Evolutionary conservation across 139 green algal genomes (phyloP), one percentile per base, ranked within the genome.

Genomic region (Auxenochlorella pyrenoidosa): DNA sequence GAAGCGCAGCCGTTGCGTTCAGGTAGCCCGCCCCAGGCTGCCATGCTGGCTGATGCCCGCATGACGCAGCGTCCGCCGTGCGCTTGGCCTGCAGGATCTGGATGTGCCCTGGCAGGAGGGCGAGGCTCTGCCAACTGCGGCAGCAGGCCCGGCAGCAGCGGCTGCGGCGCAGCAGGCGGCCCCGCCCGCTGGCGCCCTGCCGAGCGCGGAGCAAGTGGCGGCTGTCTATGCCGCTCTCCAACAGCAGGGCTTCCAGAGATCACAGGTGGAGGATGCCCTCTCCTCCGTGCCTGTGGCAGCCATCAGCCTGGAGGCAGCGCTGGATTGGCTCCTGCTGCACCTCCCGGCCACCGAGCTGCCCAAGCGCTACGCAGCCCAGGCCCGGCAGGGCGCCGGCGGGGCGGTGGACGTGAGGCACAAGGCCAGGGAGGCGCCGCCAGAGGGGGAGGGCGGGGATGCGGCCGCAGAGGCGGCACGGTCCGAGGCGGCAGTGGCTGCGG

Each of bases 281-380:
- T 34, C 44, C 38, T 63, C 72, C 34, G n/a, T 86, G 70, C 87
- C 88, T 22, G 26, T 72, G 28, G 40, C 82, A n/a, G 47, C 73
- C 2, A 66, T 90, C 41, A 89, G 47, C 36, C 28, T 83, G 58
- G 79, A 87, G 30, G 77, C 86, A 0, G 90, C 88, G 1, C 87
- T 98, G 44, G 95, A 98, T 81, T 98, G 96, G 96, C 93, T 98
- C 18, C 96, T 95, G 87, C 79, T 97, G 3, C 81, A 96, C 83
- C 78, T 97, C n/a, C 88, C 92, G 4, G 68, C 91, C 2, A 68
- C 63, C 3, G 86, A 96, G 68, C 90, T 98, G 83, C 96, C 84
- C 38, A 71, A 38, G 73, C 73, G 75, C 58, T 83, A 83, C 6
- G 84, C 73, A 13, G 40, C 13, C 2, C 58, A 76, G 84, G 86